Conservation (phyloP, 257 asterid genomes). For the Echium plantagineum region DNA sequence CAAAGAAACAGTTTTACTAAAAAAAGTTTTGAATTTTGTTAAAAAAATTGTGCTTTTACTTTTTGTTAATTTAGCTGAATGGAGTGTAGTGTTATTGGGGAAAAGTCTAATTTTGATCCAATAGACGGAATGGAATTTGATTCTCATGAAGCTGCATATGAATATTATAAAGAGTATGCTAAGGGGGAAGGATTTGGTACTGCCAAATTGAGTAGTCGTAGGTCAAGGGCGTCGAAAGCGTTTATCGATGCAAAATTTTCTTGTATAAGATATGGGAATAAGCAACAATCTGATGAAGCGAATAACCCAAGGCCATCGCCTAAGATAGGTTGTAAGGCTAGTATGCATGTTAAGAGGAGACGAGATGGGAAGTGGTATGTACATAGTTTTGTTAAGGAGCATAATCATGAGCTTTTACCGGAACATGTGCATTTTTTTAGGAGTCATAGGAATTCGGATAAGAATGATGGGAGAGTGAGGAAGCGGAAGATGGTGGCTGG, state of each 20-base stretch:
- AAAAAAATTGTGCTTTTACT: no score
- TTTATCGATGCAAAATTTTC: slow-evolving; percentile 93
- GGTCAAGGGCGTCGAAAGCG: slow-evolving; percentile 85
- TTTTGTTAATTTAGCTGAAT: no score
- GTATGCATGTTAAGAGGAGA: slow-evolving; percentile 83
- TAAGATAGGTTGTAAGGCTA: slow-evolving; percentile 87
- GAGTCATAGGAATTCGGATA: slow-evolving; percentile 59
- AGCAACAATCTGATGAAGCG: slow-evolving; percentile 92
- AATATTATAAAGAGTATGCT: slow-evolving; percentile 72
- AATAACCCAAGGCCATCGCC: slow-evolving; percentile 93
- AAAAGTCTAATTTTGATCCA: slow-evolving; percentile 38
- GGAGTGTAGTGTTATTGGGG: no score
- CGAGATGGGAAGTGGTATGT: slow-evolving; percentile 66
- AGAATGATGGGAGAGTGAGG: slow-evolving; percentile 44
- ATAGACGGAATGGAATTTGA: slow-evolving; percentile 68
- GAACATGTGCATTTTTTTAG: slow-evolving; percentile 79
- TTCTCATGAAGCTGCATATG: slow-evolving; percentile 73
- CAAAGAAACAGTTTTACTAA: no score
- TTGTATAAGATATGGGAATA: slow-evolving; percentile 87
- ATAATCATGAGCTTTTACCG: slow-evolving; percentile 90
- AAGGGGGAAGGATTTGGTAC: slow-evolving; percentile 86
- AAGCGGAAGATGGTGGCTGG: slow-evolving; percentile 45
- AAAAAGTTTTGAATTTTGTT: no score
- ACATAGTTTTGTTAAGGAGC: slow-evolving; percentile 75
- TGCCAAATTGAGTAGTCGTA: slow-evolving; percentile 86